Conservation (phyloP, 164 flowering plant species). For the Amborella trichopoda region DNA sequence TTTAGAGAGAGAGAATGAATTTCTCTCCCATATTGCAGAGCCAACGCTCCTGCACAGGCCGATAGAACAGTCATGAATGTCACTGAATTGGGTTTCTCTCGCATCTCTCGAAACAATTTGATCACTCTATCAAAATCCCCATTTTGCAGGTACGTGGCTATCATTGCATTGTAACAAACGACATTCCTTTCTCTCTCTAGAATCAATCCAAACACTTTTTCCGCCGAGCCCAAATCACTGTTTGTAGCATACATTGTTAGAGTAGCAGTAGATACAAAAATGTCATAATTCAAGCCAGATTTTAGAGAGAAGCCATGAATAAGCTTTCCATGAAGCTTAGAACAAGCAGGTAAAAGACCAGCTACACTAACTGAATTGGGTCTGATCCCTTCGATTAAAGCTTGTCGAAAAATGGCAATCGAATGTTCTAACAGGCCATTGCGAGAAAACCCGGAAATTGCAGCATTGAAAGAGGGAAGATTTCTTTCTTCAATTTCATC, state of each 20-base stretch:
- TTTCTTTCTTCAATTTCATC: constrained; percentile 43
- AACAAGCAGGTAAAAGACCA: constrained; percentile 34
- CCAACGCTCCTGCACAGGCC: constrained; percentile 34
- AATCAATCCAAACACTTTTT: constrained; percentile 30
- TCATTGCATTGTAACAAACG: constrained; percentile 55
- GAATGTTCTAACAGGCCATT: constrained; percentile 35
- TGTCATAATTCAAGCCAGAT: constrained; percentile 45
- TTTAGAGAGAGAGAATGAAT: constrained; percentile 39
- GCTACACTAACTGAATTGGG: constrained; percentile 57
- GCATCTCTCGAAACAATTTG: constrained; percentile 39
- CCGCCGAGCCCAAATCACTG: constrained; percentile 25
- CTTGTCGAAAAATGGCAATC: constrained; percentile 19
- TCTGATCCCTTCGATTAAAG: constrained; percentile 14
- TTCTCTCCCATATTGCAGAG: constrained; percentile 39
- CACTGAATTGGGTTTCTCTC: constrained; percentile 31
- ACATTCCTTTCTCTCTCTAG: constrained; percentile 24
- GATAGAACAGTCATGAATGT: constrained; percentile 51
- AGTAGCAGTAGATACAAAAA: constrained; percentile 46
- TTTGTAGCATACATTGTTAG: constrained; percentile 44
- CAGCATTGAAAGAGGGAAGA: constrained; percentile 30
- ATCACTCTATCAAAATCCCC: constrained; percentile 22
- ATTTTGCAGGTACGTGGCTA: constrained; percentile 42
- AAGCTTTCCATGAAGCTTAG: constrained; percentile 20
- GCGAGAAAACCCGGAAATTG: constrained; percentile 42
- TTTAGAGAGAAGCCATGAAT: constrained; percentile 54